Conservation (phyloP, 306 rosid species). For the Calophaca sinica region DNA sequence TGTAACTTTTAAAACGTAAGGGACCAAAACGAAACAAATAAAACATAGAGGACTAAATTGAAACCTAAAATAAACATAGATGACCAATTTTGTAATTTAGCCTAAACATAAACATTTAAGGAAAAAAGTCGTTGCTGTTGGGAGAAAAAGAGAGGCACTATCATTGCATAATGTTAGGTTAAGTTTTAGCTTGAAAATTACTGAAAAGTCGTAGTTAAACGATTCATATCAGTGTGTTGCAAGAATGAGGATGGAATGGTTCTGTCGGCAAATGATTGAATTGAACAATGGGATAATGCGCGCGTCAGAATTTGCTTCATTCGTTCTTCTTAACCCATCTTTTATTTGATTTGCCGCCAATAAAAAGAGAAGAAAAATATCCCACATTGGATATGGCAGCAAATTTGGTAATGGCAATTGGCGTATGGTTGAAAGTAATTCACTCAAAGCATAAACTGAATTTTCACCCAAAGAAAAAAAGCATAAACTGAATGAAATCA, state of each 20-base stretch:
- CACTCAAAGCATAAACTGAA: background rate
- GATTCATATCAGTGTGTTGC: constrained; percentile 38
- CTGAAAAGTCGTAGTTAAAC: constrained; percentile 47
- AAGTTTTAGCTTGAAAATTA: constrained; percentile 55
- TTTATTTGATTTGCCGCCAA: background rate
- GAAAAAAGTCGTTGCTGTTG: constrained; percentile 26
- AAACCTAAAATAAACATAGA: too few relatives aligned
- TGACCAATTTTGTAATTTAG: too few relatives aligned
- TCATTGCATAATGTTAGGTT: constrained; percentile 48
- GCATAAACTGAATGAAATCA: background rate
- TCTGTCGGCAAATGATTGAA: background rate
- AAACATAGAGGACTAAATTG: too few relatives aligned
- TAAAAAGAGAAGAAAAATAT: background rate
- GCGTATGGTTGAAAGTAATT: background rate
- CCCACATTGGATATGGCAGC: too few relatives aligned
- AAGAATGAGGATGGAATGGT: constrained; percentile 8
- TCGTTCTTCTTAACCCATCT: background rate
- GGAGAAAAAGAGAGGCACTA: constrained; percentile 24
- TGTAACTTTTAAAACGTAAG: too few relatives aligned
- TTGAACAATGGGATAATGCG: background rate
- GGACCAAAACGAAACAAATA: too few relatives aligned
- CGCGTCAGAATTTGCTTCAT: constrained; percentile 1
- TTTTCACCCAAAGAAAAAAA: too few relatives aligned
- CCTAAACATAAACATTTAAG: background rate
- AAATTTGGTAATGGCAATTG: too few relatives aligned